These are phyloP conservation scores for Volvariella surrecta DNA, from an alignment of 1,284 basidiomycete species.

Conservation along the genomic window DNA sequence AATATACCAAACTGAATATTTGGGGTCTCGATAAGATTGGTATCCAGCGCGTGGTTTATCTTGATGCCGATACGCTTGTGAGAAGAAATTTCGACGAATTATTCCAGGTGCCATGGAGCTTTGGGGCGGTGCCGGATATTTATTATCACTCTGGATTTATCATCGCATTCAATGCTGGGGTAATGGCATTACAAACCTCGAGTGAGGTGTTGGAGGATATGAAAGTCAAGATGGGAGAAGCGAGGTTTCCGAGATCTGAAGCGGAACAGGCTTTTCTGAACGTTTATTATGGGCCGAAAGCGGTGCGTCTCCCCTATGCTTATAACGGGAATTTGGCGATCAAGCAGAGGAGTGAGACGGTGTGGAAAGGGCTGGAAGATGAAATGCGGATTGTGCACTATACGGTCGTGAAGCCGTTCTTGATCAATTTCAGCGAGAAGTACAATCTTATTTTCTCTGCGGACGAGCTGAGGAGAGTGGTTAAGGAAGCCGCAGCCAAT, in stretches of 20 bases:
- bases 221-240: constrained; percentile 18
- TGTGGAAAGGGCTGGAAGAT: constrained; percentile 27
- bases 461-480: constrained; percentile 16
- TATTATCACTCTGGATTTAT: constrained; percentile 27
- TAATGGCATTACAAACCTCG: constrained; percentile 28
- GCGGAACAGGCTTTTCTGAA: constrained; percentile 40
- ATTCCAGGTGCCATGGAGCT: constrained; percentile 31
- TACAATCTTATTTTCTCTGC: constrained; percentile 16
- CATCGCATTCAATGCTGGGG: constrained; percentile 34
- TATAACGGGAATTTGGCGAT: constrained; percentile 39
- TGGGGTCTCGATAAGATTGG: constrained; percentile 30
- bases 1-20: constrained; percentile 35
- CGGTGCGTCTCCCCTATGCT: constrained; percentile 30
- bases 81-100: constrained; percentile 36
- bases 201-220: constrained; percentile 25
- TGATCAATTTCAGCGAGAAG: constrained; percentile 13
- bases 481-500: constrained; percentile 13
- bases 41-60: constrained; percentile 25
- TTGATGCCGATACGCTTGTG: constrained; percentile 36
- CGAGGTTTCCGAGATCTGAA: constrained; percentile 24
- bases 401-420: constrained; percentile 33
- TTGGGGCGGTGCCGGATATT: constrained; percentile 36
- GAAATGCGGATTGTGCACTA: constrained; percentile 33
- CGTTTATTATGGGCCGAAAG: constrained; percentile 29
- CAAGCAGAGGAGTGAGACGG: constrained; percentile 12